Evolutionary conservation across 768 basidiomycete species (phyloP).

Genomic region (Tephrocybe rancida): DNA sequence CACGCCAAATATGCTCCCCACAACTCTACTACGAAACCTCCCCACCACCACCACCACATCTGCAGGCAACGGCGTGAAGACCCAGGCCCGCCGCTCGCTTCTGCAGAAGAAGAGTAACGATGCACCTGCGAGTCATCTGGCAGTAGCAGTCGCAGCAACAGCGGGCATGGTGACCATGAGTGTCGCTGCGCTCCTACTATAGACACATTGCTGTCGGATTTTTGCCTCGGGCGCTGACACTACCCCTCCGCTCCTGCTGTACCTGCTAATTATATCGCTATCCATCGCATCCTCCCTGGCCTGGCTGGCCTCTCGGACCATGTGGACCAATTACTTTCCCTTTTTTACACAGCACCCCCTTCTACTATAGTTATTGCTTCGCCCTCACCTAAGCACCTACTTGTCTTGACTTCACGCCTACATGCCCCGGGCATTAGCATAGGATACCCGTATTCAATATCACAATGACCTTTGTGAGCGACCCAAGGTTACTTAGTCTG

Average conservation of each 20-base stretch:
- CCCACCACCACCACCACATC: constrained; percentile 21
- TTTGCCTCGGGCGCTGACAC: constrained; percentile 11
- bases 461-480: constrained; percentile 5
- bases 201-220: constrained; percentile 17
- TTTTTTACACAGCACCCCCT: constrained; percentile 5
- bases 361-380: constrained; percentile 6
- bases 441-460: constrained; percentile 22
- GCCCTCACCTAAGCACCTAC: not conserved
- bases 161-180: constrained; percentile 30
- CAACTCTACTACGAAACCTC: constrained; percentile 61
- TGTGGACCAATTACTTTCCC: constrained; percentile 14
- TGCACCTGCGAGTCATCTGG: constrained; percentile 22
- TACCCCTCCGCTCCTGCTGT: constrained; percentile 11
- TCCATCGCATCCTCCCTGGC: constrained; percentile 16
- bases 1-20: constrained; percentile 88
- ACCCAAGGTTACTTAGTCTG: not conserved
- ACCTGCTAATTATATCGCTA: constrained; percentile 19
- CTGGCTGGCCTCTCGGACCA: constrained; percentile 17
- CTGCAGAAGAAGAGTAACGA: constrained; percentile 25
- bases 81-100: constrained; percentile 15
- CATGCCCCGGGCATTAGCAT: constrained; percentile 17
- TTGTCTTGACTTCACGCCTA: constrained; percentile 2
- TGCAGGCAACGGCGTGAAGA: constrained; percentile 24
- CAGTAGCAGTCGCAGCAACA: constrained; percentile 27
- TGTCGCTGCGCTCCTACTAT: constrained; percentile 32